Base-by-base conservation (phyloP, 352 stramenopile genomes). In the Phytophthora cactorum region DNA sequence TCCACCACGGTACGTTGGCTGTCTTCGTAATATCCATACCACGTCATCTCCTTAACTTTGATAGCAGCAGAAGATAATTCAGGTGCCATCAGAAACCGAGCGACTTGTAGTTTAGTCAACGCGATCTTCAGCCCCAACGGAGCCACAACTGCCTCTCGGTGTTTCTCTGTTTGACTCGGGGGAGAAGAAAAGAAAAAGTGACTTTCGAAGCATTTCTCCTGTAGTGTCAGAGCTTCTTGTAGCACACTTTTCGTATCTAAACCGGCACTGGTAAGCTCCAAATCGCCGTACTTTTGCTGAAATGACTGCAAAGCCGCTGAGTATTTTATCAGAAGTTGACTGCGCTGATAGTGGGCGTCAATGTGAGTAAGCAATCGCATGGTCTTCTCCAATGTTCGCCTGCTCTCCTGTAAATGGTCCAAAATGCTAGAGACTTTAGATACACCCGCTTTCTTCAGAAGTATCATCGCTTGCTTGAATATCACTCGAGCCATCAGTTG, bases 31-130 rank as follows among this genome's bases (percentile, higher is more conserved):
- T 84, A 77, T 22, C 55, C 63, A 59, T 89, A 91, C 83, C 80
- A 91, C 5, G 78, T 91, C 81, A 93, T 90, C 34, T 93, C 74
- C 31, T 77, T 66, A 27, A 82, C 74, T 17, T 72, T 52, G 4
- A 91, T 55, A 0, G 77, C 61, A 1, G 17, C 55, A 10, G 61
- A 1, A 4, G 70, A 77, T 5, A 75, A 54, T 28, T 88, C 78
- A 0, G 78, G 38, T 1, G 28, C 46, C 10, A 91, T 53, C 10
- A 90, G 70, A 2, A 87, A 9, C 5, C 51, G 54, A 12, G 79
- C 78, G 14, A 86, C 15, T 36, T 74, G 22, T 11, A 82, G 15
- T 47, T 89, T 90, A 6, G 75, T 60, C 5, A 67, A 14, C 31
- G 70, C 70, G 17, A 88, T 72, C 5, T 81, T 59, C 47, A 73